These are phyloP conservation scores for Clathrus columnatus DNA, from an alignment of 768 basidiomycete genomes.

Conservation along the genomic window DNA sequence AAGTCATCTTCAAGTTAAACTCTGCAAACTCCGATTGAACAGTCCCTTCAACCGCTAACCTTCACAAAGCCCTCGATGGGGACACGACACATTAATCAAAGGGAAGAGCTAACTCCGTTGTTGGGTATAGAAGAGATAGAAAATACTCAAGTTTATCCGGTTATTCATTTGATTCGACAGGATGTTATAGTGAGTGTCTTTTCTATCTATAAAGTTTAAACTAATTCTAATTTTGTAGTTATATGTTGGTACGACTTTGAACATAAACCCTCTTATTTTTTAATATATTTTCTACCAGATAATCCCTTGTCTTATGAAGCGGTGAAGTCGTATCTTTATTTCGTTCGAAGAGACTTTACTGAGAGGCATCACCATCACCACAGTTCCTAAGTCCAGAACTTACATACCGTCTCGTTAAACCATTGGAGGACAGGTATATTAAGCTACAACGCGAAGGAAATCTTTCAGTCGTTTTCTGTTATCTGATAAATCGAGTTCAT, in stretches of 20 bases:
- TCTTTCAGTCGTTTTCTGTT: slow-evolving; percentile 78
- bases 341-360: neutral
- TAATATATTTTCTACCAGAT: slow-evolving; percentile 35
- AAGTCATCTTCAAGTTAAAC: neutral
- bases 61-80: neutral
- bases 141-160: slow-evolving; percentile 4
- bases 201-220: neutral
- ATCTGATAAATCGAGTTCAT: slow-evolving; percentile 79
- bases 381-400: slow-evolving; percentile 81
- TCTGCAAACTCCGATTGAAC: neutral
- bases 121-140: slow-evolving; percentile 5
- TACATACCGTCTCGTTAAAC: slow-evolving; percentile 83
- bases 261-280: neutral
- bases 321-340: slow-evolving; percentile 31
- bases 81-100: neutral
- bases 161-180: slow-evolving; percentile 9
- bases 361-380: neutral
- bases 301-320: slow-evolving; percentile 78
- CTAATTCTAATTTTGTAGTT: neutral
- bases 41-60: neutral
- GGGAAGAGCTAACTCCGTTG: neutral
- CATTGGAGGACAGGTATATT: slow-evolving; percentile 80
- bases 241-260: slow-evolving; percentile 24
- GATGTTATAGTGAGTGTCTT: slow-evolving; percentile 11
- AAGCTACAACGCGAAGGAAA: slow-evolving; percentile 65